Evolutionary conservation across 2,329 filamentous ascomycete species (phyloP), one percentile per base, ranked within the genome.

Genomic region (Fusarium euwallaceae): DNA sequence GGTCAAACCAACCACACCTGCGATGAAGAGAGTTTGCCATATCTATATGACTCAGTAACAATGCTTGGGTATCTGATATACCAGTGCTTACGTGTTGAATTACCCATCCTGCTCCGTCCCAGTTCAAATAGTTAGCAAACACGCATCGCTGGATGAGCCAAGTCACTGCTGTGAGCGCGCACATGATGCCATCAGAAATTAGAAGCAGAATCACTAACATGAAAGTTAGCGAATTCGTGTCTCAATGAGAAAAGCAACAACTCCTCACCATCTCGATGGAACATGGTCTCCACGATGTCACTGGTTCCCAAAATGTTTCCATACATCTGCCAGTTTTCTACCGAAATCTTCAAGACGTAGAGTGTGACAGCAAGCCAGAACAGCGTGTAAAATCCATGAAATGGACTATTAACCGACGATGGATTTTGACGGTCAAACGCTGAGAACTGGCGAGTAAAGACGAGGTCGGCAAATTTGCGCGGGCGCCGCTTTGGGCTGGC

Each of bases 301-400:
- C 93, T 93, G 4, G 87, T 88, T 2, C 93, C 93, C 56, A 95
- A 86, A 1, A 92, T 87, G 66, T 87, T 93, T 37, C 93, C 93
- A 74, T 92, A 88, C n/a, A 86, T 84, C 70, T 87, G 87, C 87
- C 91, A 95, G 78, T 95, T 95, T 45, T 90, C 86, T 36, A 90
- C 89, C 0, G 88, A 92, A 58, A 94, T 90, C 79, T 91, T 91
- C 37, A 93, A 78, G 67, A 95, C 88, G 75, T 93, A 88, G 51
- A 95, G 80, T 8, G 88, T 87, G 71, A 94, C 90, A 10, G 88
- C 87, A 56, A 95, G 88, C 93, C 94, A 95, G 81, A 95, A 95
- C 0, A 96, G 85, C 0, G 92, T 93, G 78, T 94, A 95, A 84
- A 95, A 95, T 34, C 94, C 94, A 79, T 93, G 90, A 77, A 95